phyloP scores from a whole-genome alignment of 345 rosid genomes.

The Citrus inodora region DNA sequence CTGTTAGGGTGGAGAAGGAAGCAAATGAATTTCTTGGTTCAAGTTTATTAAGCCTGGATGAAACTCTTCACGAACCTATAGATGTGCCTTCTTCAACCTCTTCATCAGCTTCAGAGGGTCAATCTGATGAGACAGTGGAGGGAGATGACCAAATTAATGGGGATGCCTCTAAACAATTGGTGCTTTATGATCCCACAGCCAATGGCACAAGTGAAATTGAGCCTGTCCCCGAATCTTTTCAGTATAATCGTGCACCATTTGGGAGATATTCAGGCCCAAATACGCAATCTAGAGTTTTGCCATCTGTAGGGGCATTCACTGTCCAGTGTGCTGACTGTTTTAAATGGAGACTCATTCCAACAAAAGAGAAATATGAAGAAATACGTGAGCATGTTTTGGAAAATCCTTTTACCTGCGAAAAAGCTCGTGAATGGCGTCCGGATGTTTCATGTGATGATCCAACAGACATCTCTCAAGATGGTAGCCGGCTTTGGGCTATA shows the following conservation, averaged over 20 bases:
- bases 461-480: conserved; percentile 85
- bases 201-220: conserved; percentile 32
- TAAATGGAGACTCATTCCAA: conserved; percentile 91
- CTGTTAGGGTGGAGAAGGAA: conserved; percentile 35
- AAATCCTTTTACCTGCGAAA: conserved; percentile 64
- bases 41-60: conserved; percentile 20
- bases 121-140: conserved; percentile 29
- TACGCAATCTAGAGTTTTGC: conserved; percentile 39
- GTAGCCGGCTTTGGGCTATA: conserved; percentile 89
- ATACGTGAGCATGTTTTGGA: conserved; percentile 78
- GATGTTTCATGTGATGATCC: conserved; percentile 73
- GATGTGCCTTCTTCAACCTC: conserved; percentile 33
- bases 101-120: conserved; percentile 35
- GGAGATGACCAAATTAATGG: conserved; percentile 22
- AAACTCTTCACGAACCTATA: conserved; percentile 20
- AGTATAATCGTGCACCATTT: conserved; percentile 19
- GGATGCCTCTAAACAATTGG: conserved; percentile 54
- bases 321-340: conserved; percentile 88
- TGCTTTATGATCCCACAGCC: conserved; percentile 50
- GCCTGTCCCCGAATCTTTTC: conserved; percentile 26
- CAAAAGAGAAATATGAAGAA: conserved; percentile 86
- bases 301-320: conserved; percentile 84
- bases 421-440: conserved; percentile 78
- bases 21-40: conserved; percentile 28
- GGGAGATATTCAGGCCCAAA: conserved; percentile 20